Conservation (phyloP, 805 yeast genomes). For the Kurtzmaniella fragi region DNA sequence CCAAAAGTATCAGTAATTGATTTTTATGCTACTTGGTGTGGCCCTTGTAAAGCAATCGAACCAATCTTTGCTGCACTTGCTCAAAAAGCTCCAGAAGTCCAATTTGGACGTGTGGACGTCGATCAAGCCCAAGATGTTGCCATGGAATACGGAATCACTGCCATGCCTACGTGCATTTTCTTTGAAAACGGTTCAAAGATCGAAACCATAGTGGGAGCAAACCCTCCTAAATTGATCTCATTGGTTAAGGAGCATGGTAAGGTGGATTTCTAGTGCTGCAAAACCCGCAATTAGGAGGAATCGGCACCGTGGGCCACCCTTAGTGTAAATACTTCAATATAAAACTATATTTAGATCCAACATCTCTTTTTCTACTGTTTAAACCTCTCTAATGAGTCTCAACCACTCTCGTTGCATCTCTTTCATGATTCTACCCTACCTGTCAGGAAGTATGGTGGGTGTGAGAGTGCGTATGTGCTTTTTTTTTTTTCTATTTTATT, state of each 20-base stretch:
- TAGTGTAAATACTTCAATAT: no score
- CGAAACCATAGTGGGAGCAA: slow-evolving; percentile 63
- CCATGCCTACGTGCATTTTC: slow-evolving; percentile 73
- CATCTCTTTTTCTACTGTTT: no score
- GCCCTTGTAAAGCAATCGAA: slow-evolving; percentile 39
- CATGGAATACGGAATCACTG: slow-evolving; percentile 53
- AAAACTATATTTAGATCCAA: no score
- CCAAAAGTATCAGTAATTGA: slow-evolving; percentile 32
- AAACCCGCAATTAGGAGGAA: no score
- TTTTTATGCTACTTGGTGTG: slow-evolving; percentile 43
- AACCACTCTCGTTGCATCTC: no score
- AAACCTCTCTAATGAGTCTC: no score
- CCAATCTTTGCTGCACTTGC: slow-evolving; percentile 33
- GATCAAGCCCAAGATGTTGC: slow-evolving; percentile 61
- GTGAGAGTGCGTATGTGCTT: no score
- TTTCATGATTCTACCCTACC: no score
- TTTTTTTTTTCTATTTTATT: no score
- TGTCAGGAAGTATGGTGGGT: no score
- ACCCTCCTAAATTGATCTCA: slow-evolving; percentile 33
- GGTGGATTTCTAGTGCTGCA: slow-evolving; percentile 11
- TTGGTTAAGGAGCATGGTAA: slow-evolving; percentile 24
- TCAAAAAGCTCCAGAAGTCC: slow-evolving; percentile 40
- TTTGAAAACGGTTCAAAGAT: slow-evolving; percentile 56
- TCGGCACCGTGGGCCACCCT: no score
- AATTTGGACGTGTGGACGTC: slow-evolving; percentile 67